Percentiles rank a stretch among this genome's conserved stretches.
Evolutionary conservation across 352 stramenopile genomes (phyloP).

Genomic region (Phytophthora sp.): DNA sequence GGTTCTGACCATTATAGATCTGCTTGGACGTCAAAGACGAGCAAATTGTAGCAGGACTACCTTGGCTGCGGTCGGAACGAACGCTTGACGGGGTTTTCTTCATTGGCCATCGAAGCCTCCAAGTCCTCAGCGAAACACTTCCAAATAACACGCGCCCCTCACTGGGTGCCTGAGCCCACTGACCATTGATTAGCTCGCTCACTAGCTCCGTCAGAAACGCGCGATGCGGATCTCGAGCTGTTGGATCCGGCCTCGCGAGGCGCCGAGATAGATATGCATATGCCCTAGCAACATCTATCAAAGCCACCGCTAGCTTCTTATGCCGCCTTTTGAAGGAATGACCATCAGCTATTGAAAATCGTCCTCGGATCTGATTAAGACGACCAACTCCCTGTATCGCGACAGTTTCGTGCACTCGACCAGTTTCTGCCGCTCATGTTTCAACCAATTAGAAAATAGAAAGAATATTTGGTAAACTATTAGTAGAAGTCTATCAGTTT

Average conservation of each 20-base stretch:
- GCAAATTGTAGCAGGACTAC: neutral
- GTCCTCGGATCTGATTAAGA: neutral
- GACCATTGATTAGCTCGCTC: neutral
- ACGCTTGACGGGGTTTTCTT: neutral
- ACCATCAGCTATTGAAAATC: slow-evolving; percentile 4
- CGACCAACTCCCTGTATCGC: neutral
- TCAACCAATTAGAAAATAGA: too few species aligned
- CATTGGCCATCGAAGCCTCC: neutral
- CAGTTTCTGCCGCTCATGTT: too few species aligned
- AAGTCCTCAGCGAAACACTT: neutral
- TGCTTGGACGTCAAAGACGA: neutral
- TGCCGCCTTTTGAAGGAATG: slow-evolving; percentile 4
- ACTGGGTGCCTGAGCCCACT: too few species aligned
- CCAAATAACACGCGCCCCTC: slow-evolving; percentile 3
- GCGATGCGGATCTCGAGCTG: neutral
- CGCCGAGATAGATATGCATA: too few species aligned
- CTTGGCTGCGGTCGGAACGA: neutral
- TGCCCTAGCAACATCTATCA: too few species aligned
- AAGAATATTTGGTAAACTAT: too few species aligned
- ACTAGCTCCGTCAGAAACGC: neutral
- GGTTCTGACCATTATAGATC: neutral
- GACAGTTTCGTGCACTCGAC: too few species aligned
- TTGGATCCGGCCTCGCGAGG: too few species aligned
- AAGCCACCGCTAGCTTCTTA: neutral
- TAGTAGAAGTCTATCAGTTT: too few species aligned